phyloP scores from a whole-genome alignment of 2,329 filamentous ascomycete genomes.

The Pleoardoris graminearum region DNA sequence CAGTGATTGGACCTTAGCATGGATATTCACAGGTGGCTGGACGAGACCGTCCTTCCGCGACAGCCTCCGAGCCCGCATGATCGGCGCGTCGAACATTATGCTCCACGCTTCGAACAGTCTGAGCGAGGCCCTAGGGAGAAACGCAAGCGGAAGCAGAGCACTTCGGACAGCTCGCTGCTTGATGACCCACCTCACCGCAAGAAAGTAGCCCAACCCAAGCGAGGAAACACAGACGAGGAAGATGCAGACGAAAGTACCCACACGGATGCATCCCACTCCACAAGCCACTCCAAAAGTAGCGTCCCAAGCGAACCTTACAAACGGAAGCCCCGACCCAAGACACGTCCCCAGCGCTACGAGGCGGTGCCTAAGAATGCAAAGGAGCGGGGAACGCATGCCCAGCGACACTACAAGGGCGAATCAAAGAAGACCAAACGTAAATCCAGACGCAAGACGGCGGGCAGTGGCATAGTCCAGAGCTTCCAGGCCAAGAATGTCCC shows the following conservation, averaged over 20 bases:
- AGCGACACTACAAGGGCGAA: slow-evolving; percentile 25
- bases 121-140: slow-evolving; percentile 21
- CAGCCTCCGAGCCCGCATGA: slow-evolving; percentile 30
- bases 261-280: slow-evolving; percentile 22
- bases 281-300: slow-evolving; percentile 22
- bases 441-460: slow-evolving; percentile 41
- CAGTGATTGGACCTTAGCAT: slow-evolving; percentile 29
- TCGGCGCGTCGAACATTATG: slow-evolving; percentile 23
- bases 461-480: slow-evolving; percentile 45
- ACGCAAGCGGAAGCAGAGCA: slow-evolving; percentile 38
- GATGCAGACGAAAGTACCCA: slow-evolving; percentile 13
- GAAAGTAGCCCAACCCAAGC: slow-evolving; percentile 10
- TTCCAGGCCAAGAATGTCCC: slow-evolving; percentile 53
- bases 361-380: slow-evolving; percentile 35
- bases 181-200: slow-evolving; percentile 21
- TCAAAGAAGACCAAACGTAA: slow-evolving; percentile 41
- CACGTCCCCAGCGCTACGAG: slow-evolving; percentile 51
- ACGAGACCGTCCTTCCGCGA: slow-evolving; percentile 44
- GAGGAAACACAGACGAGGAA: slow-evolving; percentile 12
- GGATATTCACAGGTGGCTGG: slow-evolving; percentile 53
- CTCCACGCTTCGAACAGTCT: slow-evolving; percentile 23
- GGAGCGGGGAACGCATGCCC: slow-evolving; percentile 28
- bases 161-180: slow-evolving; percentile 48
- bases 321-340: slow-evolving; percentile 52
- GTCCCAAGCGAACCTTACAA: slow-evolving; percentile 41